A percentile compares a stretch with the other conserved stretches of the same genome.
Conservation (phyloP, 2,329 filamentous ascomycete species). For the Hortaea werneckii region DNA sequence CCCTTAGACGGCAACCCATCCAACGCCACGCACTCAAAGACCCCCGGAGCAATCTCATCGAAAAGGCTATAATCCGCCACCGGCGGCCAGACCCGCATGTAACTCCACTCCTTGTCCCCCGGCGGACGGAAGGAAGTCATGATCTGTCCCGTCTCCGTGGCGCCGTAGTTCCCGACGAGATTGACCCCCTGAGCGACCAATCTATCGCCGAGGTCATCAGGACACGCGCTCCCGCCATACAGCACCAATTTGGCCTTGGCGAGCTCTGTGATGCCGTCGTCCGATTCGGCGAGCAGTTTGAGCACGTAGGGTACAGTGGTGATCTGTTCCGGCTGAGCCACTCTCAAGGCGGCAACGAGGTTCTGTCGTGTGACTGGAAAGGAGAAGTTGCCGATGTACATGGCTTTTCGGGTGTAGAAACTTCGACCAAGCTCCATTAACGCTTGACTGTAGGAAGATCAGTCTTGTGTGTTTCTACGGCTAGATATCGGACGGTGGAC, state of each 20-base stretch:
- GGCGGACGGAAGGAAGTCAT: slow-evolving; percentile 49
- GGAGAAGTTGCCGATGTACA: slow-evolving; percentile 45
- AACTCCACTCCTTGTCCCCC: slow-evolving; percentile 52
- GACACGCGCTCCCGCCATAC: slow-evolving; percentile 24
- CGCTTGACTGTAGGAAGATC: too few species aligned
- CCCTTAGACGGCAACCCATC: slow-evolving; percentile 26
- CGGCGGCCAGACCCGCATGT: slow-evolving; percentile 33
- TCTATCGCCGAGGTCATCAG: slow-evolving; percentile 24
- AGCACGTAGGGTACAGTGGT: slow-evolving; percentile 52
- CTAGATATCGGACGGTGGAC: too few species aligned
- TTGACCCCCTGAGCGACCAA: slow-evolving; percentile 24
- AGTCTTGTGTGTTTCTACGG: too few species aligned
- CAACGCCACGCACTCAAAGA: slow-evolving; percentile 36
- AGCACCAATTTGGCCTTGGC: slow-evolving; percentile 20
- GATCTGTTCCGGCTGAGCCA: slow-evolving; percentile 40
- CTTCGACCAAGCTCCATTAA: slow-evolving; percentile 46
- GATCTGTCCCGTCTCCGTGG: slow-evolving; percentile 51
- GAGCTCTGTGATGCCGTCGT: slow-evolving; percentile 35
- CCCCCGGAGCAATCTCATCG: slow-evolving; percentile 26
- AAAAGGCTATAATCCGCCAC: slow-evolving; percentile 21
- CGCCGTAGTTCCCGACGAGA: slow-evolving; percentile 28
- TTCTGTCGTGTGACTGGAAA: slow-evolving; percentile 42
- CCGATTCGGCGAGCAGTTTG: slow-evolving; percentile 51
- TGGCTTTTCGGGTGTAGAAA: slow-evolving; percentile 40
- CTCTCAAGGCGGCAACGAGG: slow-evolving; percentile 19